These are phyloP conservation scores for Apiotrichum veenhuisii DNA, from an alignment of 1,284 basidiomycete genomes.

Conservation along the genomic window DNA sequence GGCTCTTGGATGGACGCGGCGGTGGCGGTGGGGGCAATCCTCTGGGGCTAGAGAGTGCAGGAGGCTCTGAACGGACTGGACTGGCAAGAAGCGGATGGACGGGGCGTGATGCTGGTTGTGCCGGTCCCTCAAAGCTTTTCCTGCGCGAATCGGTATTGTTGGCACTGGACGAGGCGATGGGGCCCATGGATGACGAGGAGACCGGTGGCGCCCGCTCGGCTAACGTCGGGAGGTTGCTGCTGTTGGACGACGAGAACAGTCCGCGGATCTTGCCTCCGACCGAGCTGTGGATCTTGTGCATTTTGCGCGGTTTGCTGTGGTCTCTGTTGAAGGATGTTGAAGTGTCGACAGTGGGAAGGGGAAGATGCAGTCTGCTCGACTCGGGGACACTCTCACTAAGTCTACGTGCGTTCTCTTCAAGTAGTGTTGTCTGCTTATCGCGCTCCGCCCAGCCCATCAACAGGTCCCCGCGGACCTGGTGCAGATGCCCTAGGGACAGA, in stretches of 20 bases:
- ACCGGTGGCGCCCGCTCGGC: slow-evolving; percentile 19
- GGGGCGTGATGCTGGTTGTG: not conserved
- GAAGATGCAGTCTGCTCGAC: not conserved
- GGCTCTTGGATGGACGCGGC: not conserved
- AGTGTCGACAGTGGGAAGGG: not conserved
- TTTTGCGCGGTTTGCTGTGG: slow-evolving; percentile 29
- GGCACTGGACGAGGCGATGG: not conserved
- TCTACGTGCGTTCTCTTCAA: slow-evolving; percentile 30
- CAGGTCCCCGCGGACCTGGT: slow-evolving; percentile 29
- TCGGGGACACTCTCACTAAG: slow-evolving; percentile 12
- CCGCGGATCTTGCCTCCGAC: slow-evolving; percentile 40
- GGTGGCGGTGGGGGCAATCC: not conserved
- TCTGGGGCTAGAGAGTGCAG: not conserved
- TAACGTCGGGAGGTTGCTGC: slow-evolving; percentile 3
- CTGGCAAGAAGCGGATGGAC: not conserved
- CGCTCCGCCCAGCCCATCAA: slow-evolving; percentile 37
- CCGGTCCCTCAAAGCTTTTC: slow-evolving; percentile 2
- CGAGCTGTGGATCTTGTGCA: slow-evolving; percentile 36
- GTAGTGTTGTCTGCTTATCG: slow-evolving; percentile 29
- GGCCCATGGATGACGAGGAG: slow-evolving; percentile 9
- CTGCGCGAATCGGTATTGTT: not conserved
- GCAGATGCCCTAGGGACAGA: slow-evolving; percentile 30
- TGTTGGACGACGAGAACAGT: slow-evolving; percentile 31
- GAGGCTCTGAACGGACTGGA: not conserved
- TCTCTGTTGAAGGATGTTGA: not conserved